These are phyloP conservation scores for Echium plantagineum DNA, from an alignment of 257 asterid genomes.

Conservation along the genomic window DNA sequence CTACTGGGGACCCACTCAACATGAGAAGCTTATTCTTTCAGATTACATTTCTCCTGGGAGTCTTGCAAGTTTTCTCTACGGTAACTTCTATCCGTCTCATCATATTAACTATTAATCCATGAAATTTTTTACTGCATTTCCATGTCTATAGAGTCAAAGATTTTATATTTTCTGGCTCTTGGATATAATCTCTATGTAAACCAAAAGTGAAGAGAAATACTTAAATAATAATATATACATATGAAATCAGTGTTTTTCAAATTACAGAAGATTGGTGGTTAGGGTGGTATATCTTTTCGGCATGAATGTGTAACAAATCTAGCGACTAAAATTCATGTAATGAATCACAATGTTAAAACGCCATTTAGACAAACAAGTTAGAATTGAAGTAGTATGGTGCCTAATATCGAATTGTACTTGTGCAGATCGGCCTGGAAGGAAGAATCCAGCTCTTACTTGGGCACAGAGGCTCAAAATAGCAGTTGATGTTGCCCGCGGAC, in stretches of 20 bases:
- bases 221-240: too few species aligned
- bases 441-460: slow-evolving; percentile 73
- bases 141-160: too few species aligned
- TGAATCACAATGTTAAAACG: background rate
- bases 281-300: too few species aligned
- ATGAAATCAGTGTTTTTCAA: too few species aligned
- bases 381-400: background rate
- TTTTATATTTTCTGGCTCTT: too few species aligned
- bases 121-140: background rate
- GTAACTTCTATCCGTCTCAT: slow-evolving; percentile 25
- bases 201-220: too few species aligned
- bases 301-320: too few species aligned
- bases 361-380: background rate
- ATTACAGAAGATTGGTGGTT: too few species aligned
- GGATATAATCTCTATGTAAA: too few species aligned
- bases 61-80: slow-evolving; percentile 79
- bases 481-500: slow-evolving; percentile 97
- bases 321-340: too few species aligned
- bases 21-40: slow-evolving; percentile 91
- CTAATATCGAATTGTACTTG: background rate
- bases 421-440: slow-evolving; percentile 91
- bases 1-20: slow-evolving; percentile 99
- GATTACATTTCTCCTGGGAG: slow-evolving; percentile 94
- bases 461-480: slow-evolving; percentile 84
- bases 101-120: background rate